These are phyloP conservation scores for Suillus tomentosus DNA, from an alignment of 768 basidiomycete genomes.

Conservation along the genomic window DNA sequence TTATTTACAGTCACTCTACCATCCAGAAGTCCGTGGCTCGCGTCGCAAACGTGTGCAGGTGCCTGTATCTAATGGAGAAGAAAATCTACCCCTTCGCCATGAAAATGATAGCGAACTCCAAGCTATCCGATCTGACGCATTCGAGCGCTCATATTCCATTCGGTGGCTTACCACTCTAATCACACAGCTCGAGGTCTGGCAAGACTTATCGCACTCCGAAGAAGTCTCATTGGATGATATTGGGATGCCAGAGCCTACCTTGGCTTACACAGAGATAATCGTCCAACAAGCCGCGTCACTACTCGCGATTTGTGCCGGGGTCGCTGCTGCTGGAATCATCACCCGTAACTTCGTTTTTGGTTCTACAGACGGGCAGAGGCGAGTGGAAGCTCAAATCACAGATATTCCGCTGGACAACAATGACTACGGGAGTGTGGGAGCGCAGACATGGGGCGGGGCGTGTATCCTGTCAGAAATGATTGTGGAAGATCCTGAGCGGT, in stretches of 20 bases:
- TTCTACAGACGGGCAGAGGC: conserved; percentile 12
- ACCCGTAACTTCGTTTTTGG: conserved; percentile 55
- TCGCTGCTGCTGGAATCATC: conserved; percentile 61
- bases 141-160: conserved; percentile 69
- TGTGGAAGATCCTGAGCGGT: conserved; percentile 53
- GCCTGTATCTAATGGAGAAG: not conserved
- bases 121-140: conserved; percentile 53
- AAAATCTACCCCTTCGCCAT: not conserved
- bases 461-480: conserved; percentile 80
- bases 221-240: not conserved
- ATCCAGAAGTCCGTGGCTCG: conserved; percentile 63
- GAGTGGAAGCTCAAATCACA: conserved; percentile 48
- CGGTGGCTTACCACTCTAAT: conserved; percentile 77
- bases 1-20: conserved; percentile 58
- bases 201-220: conserved; percentile 1
- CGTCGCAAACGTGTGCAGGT: conserved; percentile 37
- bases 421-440: conserved; percentile 75
- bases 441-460: conserved; percentile 89
- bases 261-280: conserved; percentile 36
- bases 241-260: not conserved
- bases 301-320: conserved; percentile 64
- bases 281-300: conserved; percentile 59
- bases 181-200: conserved; percentile 33
- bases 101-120: conserved; percentile 25
- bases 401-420: conserved; percentile 71